phyloP scores from a whole-genome alignment of 1,284 basidiomycete genomes.

The Pisolithus thermaeus region DNA sequence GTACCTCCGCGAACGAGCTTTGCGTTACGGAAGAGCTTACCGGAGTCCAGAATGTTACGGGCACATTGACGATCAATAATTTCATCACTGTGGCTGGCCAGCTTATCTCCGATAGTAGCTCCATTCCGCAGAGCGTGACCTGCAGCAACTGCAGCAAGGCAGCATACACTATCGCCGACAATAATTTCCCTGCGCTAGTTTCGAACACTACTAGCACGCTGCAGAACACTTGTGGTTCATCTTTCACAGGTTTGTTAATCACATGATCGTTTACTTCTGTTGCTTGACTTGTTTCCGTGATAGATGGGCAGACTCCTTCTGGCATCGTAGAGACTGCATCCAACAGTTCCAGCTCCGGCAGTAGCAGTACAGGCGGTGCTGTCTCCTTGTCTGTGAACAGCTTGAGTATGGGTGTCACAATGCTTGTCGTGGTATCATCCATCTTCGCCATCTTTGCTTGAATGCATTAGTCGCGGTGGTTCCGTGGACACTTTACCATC shows the following conservation, averaged over 20 bases:
- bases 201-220: slow-evolving; percentile 11
- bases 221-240: slow-evolving; percentile 35
- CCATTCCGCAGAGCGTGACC: slow-evolving; percentile 29
- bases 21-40: slow-evolving; percentile 48
- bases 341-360: slow-evolving; percentile 24
- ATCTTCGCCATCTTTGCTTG: slow-evolving; percentile 33
- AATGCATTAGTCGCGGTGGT: background rate
- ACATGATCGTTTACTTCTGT: background rate
- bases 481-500: too few relatives aligned
- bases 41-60: slow-evolving; percentile 34
- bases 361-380: slow-evolving; percentile 21
- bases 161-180: slow-evolving; percentile 32
- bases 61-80: slow-evolving; percentile 17
- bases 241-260: slow-evolving; percentile 36
- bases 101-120: slow-evolving; percentile 4
- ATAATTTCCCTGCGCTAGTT: slow-evolving; percentile 27
- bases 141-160: slow-evolving; percentile 46
- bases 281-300: slow-evolving; percentile 8
- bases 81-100: slow-evolving; percentile 13
- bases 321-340: slow-evolving; percentile 33
- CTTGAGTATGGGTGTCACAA: slow-evolving; percentile 18
- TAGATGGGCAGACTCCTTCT: slow-evolving; percentile 37
- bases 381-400: slow-evolving; percentile 15
- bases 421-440: slow-evolving; percentile 28
- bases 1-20: slow-evolving; percentile 38